A percentile compares a stretch with the other conserved stretches of the same genome.
Conservation (phyloP, 176 grass and related monocot species). For the Rhynchospora tenuis region DNA sequence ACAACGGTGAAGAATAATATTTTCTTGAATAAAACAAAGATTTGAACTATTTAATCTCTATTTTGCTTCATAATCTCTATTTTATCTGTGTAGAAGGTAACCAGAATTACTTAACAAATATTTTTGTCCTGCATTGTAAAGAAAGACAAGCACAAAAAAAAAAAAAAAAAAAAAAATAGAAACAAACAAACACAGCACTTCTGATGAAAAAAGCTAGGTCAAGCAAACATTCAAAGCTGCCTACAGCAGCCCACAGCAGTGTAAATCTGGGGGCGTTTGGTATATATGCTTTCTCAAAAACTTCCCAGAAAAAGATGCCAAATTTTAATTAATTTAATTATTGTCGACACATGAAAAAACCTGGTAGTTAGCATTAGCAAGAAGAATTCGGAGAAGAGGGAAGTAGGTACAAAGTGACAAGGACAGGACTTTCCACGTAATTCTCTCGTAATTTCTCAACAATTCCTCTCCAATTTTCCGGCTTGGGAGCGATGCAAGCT, state of each 20-base stretch:
- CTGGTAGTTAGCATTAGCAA: neutral
- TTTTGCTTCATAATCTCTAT: no score
- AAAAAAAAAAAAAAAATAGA: neutral
- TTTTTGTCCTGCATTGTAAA: neutral
- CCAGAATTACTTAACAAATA: neutral
- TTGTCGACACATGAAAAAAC: constrained; percentile 2
- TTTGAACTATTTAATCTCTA: no score
- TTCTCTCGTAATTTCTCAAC: neutral
- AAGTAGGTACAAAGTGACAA: neutral
- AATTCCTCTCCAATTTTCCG: neutral
- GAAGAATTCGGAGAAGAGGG: neutral
- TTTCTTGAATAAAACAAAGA: no score
- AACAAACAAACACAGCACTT: neutral
- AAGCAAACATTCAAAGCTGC: neutral
- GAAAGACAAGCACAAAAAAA: neutral
- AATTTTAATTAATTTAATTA: neutral
- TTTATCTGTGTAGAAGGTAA: neutral
- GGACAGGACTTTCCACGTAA: neutral
- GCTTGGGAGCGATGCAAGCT: neutral
- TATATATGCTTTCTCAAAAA: neutral
- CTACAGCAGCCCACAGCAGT: neutral
- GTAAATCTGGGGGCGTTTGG: constrained; percentile 3
- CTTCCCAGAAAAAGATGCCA: neutral
- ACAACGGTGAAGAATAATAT: no score
- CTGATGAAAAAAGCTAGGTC: neutral